phyloP scores from a whole-genome alignment of 2,329 filamentous ascomycete species.

The Daldinia eschscholtzii region DNA sequence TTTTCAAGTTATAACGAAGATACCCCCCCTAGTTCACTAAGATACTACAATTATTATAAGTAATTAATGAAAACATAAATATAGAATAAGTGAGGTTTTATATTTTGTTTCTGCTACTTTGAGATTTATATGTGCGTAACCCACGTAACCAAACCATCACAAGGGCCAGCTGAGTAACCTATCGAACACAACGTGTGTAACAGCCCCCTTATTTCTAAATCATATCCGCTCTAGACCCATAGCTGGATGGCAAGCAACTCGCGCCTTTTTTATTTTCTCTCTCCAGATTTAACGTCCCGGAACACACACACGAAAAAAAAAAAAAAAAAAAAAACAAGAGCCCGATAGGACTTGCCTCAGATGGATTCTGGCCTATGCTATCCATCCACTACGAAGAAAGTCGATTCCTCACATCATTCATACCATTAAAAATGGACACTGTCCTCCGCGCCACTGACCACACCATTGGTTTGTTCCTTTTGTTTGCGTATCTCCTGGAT shows the following conservation, averaged over 20 bases:
- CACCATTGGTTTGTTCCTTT: slow-evolving; percentile 16
- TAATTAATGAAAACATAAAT: not conserved
- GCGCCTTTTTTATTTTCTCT: not conserved
- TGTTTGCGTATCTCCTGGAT: slow-evolving; percentile 44
- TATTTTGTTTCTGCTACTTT: not conserved
- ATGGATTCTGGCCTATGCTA: not conserved
- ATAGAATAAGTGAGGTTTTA: not conserved
- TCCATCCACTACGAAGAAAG: not conserved
- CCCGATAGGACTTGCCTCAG: slow-evolving; percentile 1
- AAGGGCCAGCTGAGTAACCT: not conserved
- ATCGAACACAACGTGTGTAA: not conserved
- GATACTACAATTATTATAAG: not conserved
- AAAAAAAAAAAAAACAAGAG: not conserved
- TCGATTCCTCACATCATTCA: not conserved
- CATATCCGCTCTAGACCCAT: slow-evolving; percentile 19
- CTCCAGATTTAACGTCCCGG: not conserved
- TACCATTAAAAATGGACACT: slow-evolving; percentile 30
- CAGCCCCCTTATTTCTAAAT: slow-evolving; percentile 2
- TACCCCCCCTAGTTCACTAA: no score
- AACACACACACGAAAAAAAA: no score
- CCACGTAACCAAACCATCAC: not conserved
- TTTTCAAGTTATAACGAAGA: not conserved
- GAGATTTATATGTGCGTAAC: not conserved
- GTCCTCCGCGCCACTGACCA: slow-evolving; percentile 27
- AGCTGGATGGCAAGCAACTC: not conserved